phyloP scores from a whole-genome alignment of 2,329 filamentous ascomycete genomes.

The Claviceps fusiformis region DNA sequence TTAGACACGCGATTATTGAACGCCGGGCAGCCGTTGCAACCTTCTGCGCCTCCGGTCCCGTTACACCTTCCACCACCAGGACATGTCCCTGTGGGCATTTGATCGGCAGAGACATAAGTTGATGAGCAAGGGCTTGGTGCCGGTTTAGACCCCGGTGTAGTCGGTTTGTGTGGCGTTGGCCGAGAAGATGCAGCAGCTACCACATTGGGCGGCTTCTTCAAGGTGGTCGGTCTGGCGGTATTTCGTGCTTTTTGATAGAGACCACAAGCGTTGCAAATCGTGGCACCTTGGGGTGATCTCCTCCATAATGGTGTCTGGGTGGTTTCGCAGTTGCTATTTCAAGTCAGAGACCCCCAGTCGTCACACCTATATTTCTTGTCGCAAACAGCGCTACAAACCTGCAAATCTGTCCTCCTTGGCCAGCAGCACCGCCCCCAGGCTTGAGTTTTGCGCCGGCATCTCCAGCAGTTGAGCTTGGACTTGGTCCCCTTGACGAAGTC shows the following conservation, averaged over 20 bases:
- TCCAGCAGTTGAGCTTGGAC: constrained; percentile 13
- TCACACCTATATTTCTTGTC: background rate
- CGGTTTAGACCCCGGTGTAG: constrained; percentile 25
- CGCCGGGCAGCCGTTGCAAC: constrained; percentile 88
- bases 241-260: constrained; percentile 91
- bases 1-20: constrained; percentile 96
- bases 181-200: constrained; percentile 29
- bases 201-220: constrained; percentile 60
- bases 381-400: constrained; percentile 36
- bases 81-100: constrained; percentile 71
- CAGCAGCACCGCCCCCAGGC: constrained; percentile 8
- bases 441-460: constrained; percentile 8
- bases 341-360: constrained; percentile 2
- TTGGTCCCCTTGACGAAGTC: constrained; percentile 15
- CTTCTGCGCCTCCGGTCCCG: constrained; percentile 87
- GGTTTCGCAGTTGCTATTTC: constrained; percentile 75
- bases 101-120: constrained; percentile 66
- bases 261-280: constrained; percentile 95
- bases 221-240: constrained; percentile 73
- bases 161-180: constrained; percentile 25
- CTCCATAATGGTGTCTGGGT: constrained; percentile 91
- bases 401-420: constrained; percentile 52
- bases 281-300: constrained; percentile 80
- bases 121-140: constrained; percentile 33
- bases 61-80: constrained; percentile 92